Evolutionary conservation across 2,329 filamentous ascomycete species (phyloP), one percentile per base, ranked within the genome.

Genomic region (Meredithiella fracta): DNA sequence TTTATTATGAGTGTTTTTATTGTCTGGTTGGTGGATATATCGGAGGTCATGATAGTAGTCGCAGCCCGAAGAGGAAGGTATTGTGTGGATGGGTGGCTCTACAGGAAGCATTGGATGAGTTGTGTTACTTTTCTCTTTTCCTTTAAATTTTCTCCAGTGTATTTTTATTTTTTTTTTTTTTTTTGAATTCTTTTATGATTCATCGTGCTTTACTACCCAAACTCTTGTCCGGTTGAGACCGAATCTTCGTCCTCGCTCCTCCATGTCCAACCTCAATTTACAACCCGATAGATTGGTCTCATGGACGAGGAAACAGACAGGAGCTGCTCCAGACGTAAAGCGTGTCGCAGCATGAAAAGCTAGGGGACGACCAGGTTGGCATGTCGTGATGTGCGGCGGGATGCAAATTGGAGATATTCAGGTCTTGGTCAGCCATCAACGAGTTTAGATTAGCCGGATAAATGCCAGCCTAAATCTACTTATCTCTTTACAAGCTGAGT

Each of bases 341-440:
- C 29, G 29, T 34, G 29, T 34, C 29, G 29, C 29, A 34, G 29
- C 29, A 34, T 34, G 29, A 34, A 34, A 34, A 11, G 5, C 11
- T 5, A 11, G 29, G 29, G 29, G 5, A 9, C 25, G 11, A 22
- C 9, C 44, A 9, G 23, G 23, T 8, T 25, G 4, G 44, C 23
- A 49, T 49, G 44, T 49, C 17, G 44, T 49, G 44, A 49, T 49
- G 11, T 23, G 44, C 44, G 23, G 44, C 44, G 44, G 44, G 44
- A 49, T 49, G 23, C 44, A 49, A 34, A 25, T 49, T 49, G 44
- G 44, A 49, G 44, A 49, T 49, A 26, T 26, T 20, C 44, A 23
- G 15, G 23, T 49, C 40, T 49, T 49, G 44, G 44, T 22, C 23
- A 23, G 11, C 17, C 20, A 17, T 44, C 40, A 2, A 23, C 44